Conservation (phyloP, 805 yeast species). For the Metschnikowia similis region DNA sequence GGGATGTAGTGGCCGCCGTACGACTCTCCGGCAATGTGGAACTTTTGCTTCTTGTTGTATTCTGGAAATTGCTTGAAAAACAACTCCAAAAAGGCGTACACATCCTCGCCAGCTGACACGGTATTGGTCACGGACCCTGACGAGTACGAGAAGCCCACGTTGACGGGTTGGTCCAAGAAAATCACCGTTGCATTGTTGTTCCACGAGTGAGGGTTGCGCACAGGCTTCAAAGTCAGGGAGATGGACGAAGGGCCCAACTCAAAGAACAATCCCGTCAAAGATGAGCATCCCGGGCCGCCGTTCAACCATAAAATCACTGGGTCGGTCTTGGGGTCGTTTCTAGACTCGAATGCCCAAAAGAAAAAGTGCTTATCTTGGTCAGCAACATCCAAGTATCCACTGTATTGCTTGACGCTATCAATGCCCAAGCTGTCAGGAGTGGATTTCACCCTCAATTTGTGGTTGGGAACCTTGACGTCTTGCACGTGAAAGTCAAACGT, state of each 20-base stretch:
- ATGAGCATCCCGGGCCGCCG: slow-evolving; percentile 97
- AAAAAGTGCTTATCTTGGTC: slow-evolving; percentile 87
- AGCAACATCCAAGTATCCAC: slow-evolving; percentile 80
- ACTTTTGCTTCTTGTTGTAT: slow-evolving; percentile 42
- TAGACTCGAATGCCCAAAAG: slow-evolving; percentile 90
- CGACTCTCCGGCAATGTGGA: slow-evolving; percentile 91
- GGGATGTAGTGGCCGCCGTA: slow-evolving; percentile 96
- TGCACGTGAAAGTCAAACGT: slow-evolving; percentile 37
- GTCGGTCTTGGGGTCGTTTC: slow-evolving; percentile 63
- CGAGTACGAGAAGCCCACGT: slow-evolving; percentile 87
- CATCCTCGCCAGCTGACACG: slow-evolving; percentile 82
- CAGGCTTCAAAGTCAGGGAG: slow-evolving; percentile 62
- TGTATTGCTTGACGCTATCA: slow-evolving; percentile 75
- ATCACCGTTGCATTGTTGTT: slow-evolving; percentile 85
- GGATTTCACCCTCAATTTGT: slow-evolving; percentile 18
- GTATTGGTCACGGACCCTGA: slow-evolving; percentile 60
- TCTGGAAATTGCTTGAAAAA: slow-evolving; percentile 84
- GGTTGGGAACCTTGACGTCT: slow-evolving; percentile 37
- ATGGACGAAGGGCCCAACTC: slow-evolving; percentile 89
- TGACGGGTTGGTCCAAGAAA: slow-evolving; percentile 90
- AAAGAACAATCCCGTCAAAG: slow-evolving; percentile 83
- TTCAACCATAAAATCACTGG: slow-evolving; percentile 90
- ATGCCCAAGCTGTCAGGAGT: slow-evolving; percentile 50
- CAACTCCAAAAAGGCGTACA: slow-evolving; percentile 74
- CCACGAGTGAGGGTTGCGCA: slow-evolving; percentile 83